Evolutionary conservation across 768 basidiomycete genomes (phyloP).

Genomic region (Rhodotorula diobovata): DNA sequence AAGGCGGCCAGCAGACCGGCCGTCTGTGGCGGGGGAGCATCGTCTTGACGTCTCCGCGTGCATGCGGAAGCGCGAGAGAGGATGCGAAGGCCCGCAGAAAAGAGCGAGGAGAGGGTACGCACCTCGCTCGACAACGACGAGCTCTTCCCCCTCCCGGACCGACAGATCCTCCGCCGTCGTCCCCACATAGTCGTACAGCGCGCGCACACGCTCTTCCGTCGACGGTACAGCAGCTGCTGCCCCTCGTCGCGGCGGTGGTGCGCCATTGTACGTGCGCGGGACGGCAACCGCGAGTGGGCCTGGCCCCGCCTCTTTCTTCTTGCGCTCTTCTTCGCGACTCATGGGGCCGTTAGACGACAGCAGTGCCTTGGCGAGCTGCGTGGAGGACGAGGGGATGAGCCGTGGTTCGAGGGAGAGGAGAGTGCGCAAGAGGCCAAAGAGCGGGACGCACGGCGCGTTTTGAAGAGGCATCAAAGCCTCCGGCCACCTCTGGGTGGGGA

Average conservation of each 20-base stretch:
- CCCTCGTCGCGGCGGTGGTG: constrained; percentile 9
- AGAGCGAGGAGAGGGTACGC: background rate
- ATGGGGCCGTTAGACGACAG: constrained; percentile 15
- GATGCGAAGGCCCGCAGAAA: background rate
- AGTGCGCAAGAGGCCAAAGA: background rate
- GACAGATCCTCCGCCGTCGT: constrained; percentile 17
- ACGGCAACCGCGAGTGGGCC: background rate
- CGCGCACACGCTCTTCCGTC: background rate
- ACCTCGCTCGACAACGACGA: constrained; percentile 19
- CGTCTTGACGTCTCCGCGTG: too few species aligned
- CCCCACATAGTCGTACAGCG: constrained; percentile 27
- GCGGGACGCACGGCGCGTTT: constrained; percentile 2
- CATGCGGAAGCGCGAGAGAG: too few species aligned
- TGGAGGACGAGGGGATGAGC: too few species aligned
- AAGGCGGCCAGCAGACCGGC: too few species aligned
- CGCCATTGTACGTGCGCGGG: background rate
- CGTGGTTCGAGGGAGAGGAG: background rate
- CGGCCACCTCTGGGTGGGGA: background rate
- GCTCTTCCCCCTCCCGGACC: constrained; percentile 11
- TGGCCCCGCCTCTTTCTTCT: background rate
- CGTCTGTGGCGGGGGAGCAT: too few species aligned
- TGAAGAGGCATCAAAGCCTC: constrained; percentile 8
- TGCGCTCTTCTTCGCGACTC: constrained; percentile 11
- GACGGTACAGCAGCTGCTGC: background rate
- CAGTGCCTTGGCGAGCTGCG: constrained; percentile 19